A percentile compares a stretch with the other conserved stretches of the same genome.
Evolutionary conservation across 208 protist genomes (phyloP).

Genomic region (Wallacemonas rigidus): DNA sequence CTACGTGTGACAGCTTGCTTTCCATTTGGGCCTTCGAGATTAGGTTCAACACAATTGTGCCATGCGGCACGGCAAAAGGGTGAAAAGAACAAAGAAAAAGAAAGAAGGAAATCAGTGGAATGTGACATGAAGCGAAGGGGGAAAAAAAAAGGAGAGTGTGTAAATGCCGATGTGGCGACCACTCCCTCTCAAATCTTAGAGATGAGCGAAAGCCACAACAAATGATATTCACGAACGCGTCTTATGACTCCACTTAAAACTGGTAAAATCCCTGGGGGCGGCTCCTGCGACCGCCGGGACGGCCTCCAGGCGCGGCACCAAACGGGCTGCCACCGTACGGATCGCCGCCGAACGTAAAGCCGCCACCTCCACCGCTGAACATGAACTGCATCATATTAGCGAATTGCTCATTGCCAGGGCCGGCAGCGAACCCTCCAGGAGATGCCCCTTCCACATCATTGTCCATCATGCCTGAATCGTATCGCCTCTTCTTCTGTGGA

Average conservation of each 20-base stretch:
- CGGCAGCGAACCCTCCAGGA: slow-evolving; percentile 7
- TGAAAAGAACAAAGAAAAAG: too few species aligned
- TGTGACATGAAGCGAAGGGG: too few species aligned
- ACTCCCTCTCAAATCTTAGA: too few species aligned
- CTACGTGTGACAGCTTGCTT: too few species aligned
- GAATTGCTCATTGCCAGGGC: slow-evolving; percentile 8
- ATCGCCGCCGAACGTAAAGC: slow-evolving; percentile 24
- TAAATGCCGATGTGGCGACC: too few species aligned
- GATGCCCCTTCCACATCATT: slow-evolving; percentile 75
- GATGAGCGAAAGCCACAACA: too few species aligned
- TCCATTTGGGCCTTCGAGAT: too few species aligned
- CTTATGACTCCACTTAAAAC: slow-evolving; percentile 14
- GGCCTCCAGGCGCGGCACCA: slow-evolving; percentile 22
- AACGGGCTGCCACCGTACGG: slow-evolving; percentile 6
- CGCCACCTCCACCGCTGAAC: slow-evolving; percentile 23
- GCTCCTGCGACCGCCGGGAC: slow-evolving; percentile 31
- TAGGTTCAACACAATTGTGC: too few species aligned
- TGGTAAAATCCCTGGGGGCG: slow-evolving; percentile 31
- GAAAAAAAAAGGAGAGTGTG: too few species aligned
- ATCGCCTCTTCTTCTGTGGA: slow-evolving; percentile 86
- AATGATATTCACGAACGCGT: too few species aligned
- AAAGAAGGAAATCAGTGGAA: too few species aligned
- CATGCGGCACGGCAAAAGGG: too few species aligned
- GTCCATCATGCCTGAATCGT: slow-evolving; percentile 89
- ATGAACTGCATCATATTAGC: slow-evolving; percentile 20